These are phyloP conservation scores for Oropetium thomaeum DNA, from an alignment of 176 grass and related monocot genomes.

Conservation along the genomic window DNA sequence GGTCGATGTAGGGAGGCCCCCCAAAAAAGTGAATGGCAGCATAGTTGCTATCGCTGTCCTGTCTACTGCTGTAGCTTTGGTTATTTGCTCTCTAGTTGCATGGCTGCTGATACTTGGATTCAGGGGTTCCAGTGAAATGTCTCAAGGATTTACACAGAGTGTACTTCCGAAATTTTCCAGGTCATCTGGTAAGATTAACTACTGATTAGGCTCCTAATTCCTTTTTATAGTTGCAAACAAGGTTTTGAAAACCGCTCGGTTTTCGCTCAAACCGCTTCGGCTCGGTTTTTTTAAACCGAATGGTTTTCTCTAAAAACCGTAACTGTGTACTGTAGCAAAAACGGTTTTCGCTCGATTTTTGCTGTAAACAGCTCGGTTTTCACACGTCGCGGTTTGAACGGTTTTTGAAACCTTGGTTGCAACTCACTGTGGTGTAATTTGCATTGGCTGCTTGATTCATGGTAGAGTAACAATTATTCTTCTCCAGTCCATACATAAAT, in stretches of 20 bases:
- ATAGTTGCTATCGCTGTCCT: slow-evolving; percentile 67
- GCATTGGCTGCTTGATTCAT: slow-evolving; percentile 3
- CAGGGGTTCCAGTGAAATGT: slow-evolving; percentile 38
- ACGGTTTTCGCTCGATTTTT: too few species aligned
- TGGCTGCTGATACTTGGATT: slow-evolving; percentile 64
- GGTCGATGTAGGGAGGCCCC: slow-evolving; percentile 56
- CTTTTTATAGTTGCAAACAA: neutral
- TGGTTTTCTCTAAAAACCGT: too few species aligned
- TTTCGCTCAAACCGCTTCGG: too few species aligned
- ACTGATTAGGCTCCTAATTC: neutral
- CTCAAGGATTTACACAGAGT: slow-evolving; percentile 48
- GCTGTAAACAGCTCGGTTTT: too few species aligned
- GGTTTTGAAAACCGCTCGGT: too few species aligned
- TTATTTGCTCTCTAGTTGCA: slow-evolving; percentile 59
- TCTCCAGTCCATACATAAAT: neutral
- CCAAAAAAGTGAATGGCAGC: slow-evolving; percentile 60
- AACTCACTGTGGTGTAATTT: neutral
- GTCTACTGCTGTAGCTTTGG: slow-evolving; percentile 68
- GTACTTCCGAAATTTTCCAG: slow-evolving; percentile 55
- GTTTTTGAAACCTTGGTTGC: too few species aligned
- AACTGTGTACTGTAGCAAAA: too few species aligned
- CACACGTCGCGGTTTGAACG: too few species aligned
- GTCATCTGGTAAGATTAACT: slow-evolving; percentile 69
- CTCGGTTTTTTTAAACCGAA: too few species aligned
- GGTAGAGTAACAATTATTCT: neutral